Base-by-base conservation (phyloP, 1,139 yeast species). In the Pichia sp. region DNA sequence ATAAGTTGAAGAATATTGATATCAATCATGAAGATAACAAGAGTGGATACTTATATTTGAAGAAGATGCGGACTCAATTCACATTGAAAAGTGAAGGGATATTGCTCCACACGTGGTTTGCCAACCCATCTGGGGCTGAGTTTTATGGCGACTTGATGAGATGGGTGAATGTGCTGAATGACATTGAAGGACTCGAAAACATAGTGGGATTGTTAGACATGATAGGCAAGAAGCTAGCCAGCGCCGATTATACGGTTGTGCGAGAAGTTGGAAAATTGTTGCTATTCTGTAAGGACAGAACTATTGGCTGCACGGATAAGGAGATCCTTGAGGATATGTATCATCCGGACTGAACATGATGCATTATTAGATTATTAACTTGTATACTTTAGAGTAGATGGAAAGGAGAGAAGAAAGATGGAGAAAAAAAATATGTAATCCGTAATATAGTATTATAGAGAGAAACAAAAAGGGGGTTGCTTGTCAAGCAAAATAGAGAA, bases 181-280 rank as follows among this genome's bases (percentile, higher is more conserved):
- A 61, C 5, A 72, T 80, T 23, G 65, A 74, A 29, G 72, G 76
- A 52, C 75, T 75, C 61, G 76, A 76, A 56, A 75, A 81, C 54
- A 71, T 83, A 47, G 74, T 80, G 57, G 90, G 90, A 0, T 67
- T 85, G 45, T 72, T 85, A 59, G 74, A 73, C 50, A 68, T 80
- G 59, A 73, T 84, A 31, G 78, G 81, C 0, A 68, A 72, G 5
- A 71, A 73, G 56, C 70, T 80, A 59, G 66, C 72, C 58, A 71
- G 71, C 49, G 75, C 84, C 62, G 82, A 81, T 61, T 84, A 85
- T 84, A 82, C 81, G 52, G 72, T 82, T 38, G 80, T 82, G 5
- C 72, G 79, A 56, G 90, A 84, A 61, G 76, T 80, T 61, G 82
- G 86, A 1, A 77, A 77, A 58, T 70, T 85, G 58, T 72, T 84